Conservation (phyloP, 2,329 filamentous ascomycete genomes). For the Scolecobasidium constrictum region DNA sequence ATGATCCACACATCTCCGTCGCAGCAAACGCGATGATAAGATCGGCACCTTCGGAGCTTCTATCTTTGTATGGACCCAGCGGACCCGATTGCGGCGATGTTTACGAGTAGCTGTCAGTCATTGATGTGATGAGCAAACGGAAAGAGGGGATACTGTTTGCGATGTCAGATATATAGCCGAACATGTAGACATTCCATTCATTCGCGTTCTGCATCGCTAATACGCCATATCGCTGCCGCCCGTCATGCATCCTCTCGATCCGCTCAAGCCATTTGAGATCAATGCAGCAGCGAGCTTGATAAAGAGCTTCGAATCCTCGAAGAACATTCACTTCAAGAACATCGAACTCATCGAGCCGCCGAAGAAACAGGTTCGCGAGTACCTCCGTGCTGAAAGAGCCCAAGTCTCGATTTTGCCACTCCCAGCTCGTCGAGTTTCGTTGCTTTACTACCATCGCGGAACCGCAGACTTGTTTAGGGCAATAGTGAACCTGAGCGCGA, state of each 20-base stretch:
- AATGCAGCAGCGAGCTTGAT: neutral
- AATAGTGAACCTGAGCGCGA: conserved; percentile 35
- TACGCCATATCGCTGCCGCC: no score
- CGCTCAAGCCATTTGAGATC: neutral
- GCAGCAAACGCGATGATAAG: no score
- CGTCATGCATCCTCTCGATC: conserved; percentile 1
- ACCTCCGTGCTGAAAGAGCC: conserved; percentile 24
- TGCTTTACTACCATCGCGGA: conserved; percentile 46
- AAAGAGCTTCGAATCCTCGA: neutral
- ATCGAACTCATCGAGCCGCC: conserved; percentile 27
- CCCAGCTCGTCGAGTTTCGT: conserved; percentile 34
- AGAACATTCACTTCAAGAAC: neutral
- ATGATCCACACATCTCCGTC: no score
- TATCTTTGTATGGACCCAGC: no score
- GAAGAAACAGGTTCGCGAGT: conserved; percentile 37
- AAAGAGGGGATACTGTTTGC: no score
- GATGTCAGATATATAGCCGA: no score
- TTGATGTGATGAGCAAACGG: no score
- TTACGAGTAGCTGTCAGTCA: no score
- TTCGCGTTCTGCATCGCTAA: no score
- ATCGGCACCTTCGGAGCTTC: no score
- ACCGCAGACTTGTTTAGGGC: conserved; percentile 45
- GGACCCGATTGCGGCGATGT: no score
- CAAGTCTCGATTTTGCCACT: neutral
- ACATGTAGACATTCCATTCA: no score